Base-by-base conservation (phyloP, 169 alveolate species). In the Plasmodium reichenowi region DNA sequence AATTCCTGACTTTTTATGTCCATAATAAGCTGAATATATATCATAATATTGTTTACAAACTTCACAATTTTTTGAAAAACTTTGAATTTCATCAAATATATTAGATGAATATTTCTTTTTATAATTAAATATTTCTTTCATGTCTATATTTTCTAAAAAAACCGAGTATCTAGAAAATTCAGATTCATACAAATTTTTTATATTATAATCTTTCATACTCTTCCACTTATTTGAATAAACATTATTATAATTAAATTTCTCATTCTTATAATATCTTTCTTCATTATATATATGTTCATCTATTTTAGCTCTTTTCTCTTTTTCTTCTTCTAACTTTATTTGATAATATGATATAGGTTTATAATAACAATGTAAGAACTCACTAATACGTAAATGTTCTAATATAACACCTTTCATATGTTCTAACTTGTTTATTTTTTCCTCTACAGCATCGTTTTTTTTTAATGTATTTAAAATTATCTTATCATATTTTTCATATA, bases 11-110 rank as follows among this genome's bases (percentile, higher is more conserved):
- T 71, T 70, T 47, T 86, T 71, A 48, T 86, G 72, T 13, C 92
- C 92, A 86, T 86, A 86, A 73, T 45, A 86, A 5, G 92, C 60
- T 13, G 92, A 86, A 71, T 86, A 86, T 26, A 86, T 86, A 17
- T 86, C 92, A 32, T 86, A 86, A 54, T 86, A 71, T 54, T 86
- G 92, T 38, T 86, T 86, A 32, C 92, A 86, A 1, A 86, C 48
- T 22, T 86, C 92, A 66, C 92, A 86, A 26, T 86, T 86, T 43
- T 86, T 59, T 0, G 88, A 71, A 38, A 86, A 86, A 52, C 88
- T 86, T 20, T 86, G 92, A 8, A 86, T 86, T 32, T 86, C 88
- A 10, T 86, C 60, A 86, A 86, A 86, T 22, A 86, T 86, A 52
- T 38, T 86, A 0, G 87, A 70, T 0, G 86, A 38, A 86, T 86